A percentile compares a stretch with the other conserved stretches of the same genome.
These are phyloP conservation scores for Chlorella sp. DNA, from an alignment of 139 green algal species.

Conservation along the genomic window DNA sequence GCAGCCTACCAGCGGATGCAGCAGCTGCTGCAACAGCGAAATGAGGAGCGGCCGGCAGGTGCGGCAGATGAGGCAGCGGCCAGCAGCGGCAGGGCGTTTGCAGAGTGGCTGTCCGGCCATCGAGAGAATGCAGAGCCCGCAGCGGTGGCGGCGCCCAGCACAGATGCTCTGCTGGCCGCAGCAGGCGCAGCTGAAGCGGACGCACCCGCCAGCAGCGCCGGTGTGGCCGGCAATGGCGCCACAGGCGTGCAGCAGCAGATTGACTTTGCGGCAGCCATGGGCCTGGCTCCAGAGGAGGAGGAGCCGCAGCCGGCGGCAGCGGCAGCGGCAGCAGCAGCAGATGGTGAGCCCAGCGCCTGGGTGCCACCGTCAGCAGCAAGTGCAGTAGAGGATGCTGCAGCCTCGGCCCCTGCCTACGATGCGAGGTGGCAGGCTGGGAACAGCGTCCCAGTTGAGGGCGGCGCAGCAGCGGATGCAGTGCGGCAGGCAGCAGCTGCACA, in stretches of 20 bases:
- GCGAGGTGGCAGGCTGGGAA: too few species aligned
- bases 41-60: neutral
- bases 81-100: conserved; percentile 3
- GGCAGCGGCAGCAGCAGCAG: neutral
- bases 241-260: conserved; percentile 37
- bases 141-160: too few species aligned
- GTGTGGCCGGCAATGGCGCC: neutral
- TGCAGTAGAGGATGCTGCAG: neutral
- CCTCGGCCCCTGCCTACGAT: neutral
- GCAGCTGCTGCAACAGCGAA: conserved; percentile 33
- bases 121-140: neutral
- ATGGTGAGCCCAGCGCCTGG: neutral
- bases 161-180: neutral
- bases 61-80: neutral
- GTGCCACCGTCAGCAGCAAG: neutral
- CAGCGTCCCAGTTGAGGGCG: neutral
- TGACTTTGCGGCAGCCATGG: conserved; percentile 24
- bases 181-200: neutral
- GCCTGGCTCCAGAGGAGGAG: neutral
- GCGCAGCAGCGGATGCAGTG: neutral
- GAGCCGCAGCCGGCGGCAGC: too few species aligned
- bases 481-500: neutral
- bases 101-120: conserved; percentile 34
- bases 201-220: neutral
- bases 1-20: conserved; percentile 46